Evolutionary conservation across 208 protist species (phyloP), one percentile per base, ranked within the genome.

Genomic region (Leishmania tarentolae): DNA sequence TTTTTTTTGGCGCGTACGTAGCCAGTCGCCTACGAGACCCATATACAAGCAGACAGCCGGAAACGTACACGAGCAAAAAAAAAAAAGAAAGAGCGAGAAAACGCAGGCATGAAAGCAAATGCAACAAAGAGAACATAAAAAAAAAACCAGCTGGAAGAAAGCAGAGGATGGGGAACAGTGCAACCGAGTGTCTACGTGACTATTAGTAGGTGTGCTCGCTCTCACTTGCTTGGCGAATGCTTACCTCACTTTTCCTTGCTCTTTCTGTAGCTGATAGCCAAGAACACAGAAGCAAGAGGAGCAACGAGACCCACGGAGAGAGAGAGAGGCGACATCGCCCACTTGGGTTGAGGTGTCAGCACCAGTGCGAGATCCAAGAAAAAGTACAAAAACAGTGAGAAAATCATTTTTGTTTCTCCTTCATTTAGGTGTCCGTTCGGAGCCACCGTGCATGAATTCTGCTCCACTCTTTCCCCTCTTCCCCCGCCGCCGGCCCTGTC

Each of bases 141-240:
- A 37, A 44, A 37, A 78, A 68, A 68, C 40, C 44, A 78, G 52
- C 61, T 69, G 66, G 66, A 44, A 53, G 17, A 15, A 59, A 61
- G 35, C 11, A 65, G 40, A 37, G 59, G 28, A 28, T 3, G 59
- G 28, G 31, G 28, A 28, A 17, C 28, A 35, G 59, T 2, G 59
- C 0, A n/a, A n/a, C n/a, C n/a, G 59, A 2, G 59, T 35, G 9
- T 35, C 11, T 37, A 15, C 0, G 31, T 9, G 50, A 53, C 17
- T 53, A 17, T 53, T 9, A 6, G 50, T 53, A 17, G 15, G 50
- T 53, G 50, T 19, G 0, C 19, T 53, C 50, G 8, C 21, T 17
- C 21, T 21, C 15, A 9, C 17, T 53, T 5, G 50, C 17, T 21
- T 53, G 4, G 50, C 9, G 50, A 53, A 21, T 53, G 13, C 21